Evolutionary conservation across 352 stramenopile species (phyloP).

Genomic region (Phytophthora fragariaefolia): DNA sequence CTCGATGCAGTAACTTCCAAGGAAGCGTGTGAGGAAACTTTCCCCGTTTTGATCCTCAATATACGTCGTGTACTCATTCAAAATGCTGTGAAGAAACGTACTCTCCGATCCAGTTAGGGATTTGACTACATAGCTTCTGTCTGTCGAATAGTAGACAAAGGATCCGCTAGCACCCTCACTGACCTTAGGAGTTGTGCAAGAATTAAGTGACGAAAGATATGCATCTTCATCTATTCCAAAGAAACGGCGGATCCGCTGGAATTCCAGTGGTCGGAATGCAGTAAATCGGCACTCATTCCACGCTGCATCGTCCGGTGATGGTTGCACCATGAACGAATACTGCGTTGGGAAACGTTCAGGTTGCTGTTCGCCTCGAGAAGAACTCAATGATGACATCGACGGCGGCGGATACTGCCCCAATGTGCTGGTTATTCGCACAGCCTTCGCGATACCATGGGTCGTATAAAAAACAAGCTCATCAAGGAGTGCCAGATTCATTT

Average conservation of each 20-base stretch:
- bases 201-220: constrained; percentile 64
- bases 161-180: constrained; percentile 79
- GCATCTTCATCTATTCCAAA: constrained; percentile 63
- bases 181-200: constrained; percentile 77
- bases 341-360: constrained; percentile 23
- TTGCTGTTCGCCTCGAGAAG: constrained; percentile 9
- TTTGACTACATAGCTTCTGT: constrained; percentile 86
- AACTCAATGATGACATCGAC: constrained; percentile 2
- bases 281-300: constrained; percentile 72
- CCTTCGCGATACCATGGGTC: constrained; percentile 73
- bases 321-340: constrained; percentile 57
- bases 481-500: constrained; percentile 82
- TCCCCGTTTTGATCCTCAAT: constrained; percentile 52
- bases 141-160: constrained; percentile 86
- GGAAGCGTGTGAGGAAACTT: constrained; percentile 83
- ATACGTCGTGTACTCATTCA: constrained; percentile 71
- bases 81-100: constrained; percentile 67
- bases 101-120: constrained; percentile 68
- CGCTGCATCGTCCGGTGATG: constrained; percentile 38
- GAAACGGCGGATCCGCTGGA: constrained; percentile 55
- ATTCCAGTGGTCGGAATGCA: constrained; percentile 59
- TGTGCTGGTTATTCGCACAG: constrained; percentile 46
- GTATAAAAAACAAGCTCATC: constrained; percentile 84
- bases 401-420: constrained; percentile 24
- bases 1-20: constrained; percentile 83